Percentiles rank a stretch among this genome's conserved stretches.
Evolutionary conservation across 2,329 filamentous ascomycete species (phyloP).

Genomic region (Exserohilum turcica): DNA sequence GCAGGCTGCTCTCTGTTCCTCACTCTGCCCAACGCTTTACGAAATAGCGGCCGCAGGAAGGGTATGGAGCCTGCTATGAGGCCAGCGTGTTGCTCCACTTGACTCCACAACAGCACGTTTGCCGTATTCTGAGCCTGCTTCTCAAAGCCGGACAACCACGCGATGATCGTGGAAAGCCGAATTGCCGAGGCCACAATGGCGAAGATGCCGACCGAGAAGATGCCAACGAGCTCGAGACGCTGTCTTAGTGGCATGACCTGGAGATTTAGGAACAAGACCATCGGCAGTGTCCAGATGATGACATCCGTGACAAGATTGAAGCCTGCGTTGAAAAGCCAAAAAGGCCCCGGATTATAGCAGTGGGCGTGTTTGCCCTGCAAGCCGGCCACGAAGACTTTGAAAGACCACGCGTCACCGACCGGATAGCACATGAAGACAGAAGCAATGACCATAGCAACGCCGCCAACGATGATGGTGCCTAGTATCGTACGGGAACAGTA

Average conservation of each 20-base stretch:
- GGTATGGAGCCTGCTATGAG: slow-evolving; percentile 42
- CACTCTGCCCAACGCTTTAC: slow-evolving; percentile 16
- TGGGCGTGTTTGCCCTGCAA: slow-evolving; percentile 21
- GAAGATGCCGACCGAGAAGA: slow-evolving; percentile 41
- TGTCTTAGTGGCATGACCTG: slow-evolving; percentile 52
- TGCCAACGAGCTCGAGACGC: slow-evolving; percentile 55
- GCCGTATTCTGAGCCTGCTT: slow-evolving; percentile 21
- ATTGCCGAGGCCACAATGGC: slow-evolving; percentile 39
- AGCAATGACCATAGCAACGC: slow-evolving; percentile 35
- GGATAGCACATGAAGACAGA: slow-evolving; percentile 37
- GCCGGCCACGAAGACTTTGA: slow-evolving; percentile 24
- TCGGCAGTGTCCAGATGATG: slow-evolving; percentile 51
- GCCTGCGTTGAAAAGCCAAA: slow-evolving; percentile 45
- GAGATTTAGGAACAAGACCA: slow-evolving; percentile 52
- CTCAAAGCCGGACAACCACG: slow-evolving; percentile 32
- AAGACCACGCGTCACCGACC: slow-evolving; percentile 34
- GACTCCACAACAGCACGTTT: slow-evolving; percentile 38
- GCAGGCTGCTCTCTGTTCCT: slow-evolving; percentile 18
- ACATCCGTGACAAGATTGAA: slow-evolving; percentile 51
- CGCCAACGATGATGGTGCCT: slow-evolving; percentile 25
- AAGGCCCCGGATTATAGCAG: slow-evolving; percentile 32
- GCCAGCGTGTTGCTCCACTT: slow-evolving; percentile 40
- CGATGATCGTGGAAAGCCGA: slow-evolving; percentile 31
- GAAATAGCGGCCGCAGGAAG: slow-evolving; percentile 35
- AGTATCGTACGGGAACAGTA: slow-evolving; percentile 28